Conservation (phyloP, 176 grass and related monocot species). For the Triticum turgidum region DNA sequence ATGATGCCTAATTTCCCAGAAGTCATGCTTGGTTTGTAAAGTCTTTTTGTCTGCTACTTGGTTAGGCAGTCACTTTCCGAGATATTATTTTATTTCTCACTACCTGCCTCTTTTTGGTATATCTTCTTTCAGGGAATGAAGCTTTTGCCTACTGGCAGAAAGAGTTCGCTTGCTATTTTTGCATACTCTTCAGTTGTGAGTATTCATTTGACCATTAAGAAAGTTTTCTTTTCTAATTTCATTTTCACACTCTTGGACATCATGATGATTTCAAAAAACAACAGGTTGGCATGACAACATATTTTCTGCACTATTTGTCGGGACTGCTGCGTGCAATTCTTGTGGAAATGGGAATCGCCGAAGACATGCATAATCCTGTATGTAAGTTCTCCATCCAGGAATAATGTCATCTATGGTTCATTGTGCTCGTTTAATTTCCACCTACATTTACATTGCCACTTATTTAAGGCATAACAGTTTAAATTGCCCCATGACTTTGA, state of each 20-base stretch:
- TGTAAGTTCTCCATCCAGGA: slow-evolving; percentile 68
- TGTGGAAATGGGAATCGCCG: slow-evolving; percentile 85
- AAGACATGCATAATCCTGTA: slow-evolving; percentile 99
- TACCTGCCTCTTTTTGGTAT: slow-evolving; percentile 21
- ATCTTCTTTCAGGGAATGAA: slow-evolving; percentile 76
- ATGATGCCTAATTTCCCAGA: neutral
- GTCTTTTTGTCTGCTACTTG: slow-evolving; percentile 7
- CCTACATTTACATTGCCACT: slow-evolving; percentile 8
- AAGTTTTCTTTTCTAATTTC: slow-evolving; percentile 9
- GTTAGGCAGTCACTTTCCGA: neutral
- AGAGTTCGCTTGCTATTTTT: slow-evolving; percentile 81
- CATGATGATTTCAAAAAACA: slow-evolving; percentile 34
- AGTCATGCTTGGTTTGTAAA: slow-evolving; percentile 3
- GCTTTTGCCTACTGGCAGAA: slow-evolving; percentile 80
- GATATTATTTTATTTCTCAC: neutral
- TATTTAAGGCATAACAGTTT: neutral
- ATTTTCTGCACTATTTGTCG: slow-evolving; percentile 73
- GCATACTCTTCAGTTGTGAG: slow-evolving; percentile 87
- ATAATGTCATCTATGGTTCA: slow-evolving; percentile 18
- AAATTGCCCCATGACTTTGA: neutral
- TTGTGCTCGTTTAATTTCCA: slow-evolving; percentile 14
- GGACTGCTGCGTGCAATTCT: slow-evolving; percentile 60
- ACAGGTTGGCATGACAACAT: slow-evolving; percentile 72
- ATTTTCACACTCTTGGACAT: neutral
- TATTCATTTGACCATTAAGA: slow-evolving; percentile 32